Evolutionary conservation across 495 filamentous ascomycete species (phyloP).

Genomic region (Penicillium diatomitis): DNA sequence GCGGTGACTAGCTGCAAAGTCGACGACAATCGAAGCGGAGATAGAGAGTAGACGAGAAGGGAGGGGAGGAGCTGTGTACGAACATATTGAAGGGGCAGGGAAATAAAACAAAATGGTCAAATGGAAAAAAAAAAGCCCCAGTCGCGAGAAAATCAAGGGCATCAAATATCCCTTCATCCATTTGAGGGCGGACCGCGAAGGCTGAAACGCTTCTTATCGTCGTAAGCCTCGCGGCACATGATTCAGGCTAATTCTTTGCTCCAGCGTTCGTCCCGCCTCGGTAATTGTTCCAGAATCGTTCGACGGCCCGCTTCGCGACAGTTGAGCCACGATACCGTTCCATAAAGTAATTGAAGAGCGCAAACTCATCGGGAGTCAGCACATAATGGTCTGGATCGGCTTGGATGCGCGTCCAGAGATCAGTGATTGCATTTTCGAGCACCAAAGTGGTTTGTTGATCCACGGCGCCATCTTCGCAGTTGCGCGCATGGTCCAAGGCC

Average conservation of each 20-base stretch:
- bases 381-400: conserved; percentile 53
- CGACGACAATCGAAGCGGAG: no score
- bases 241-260: conserved; percentile 15
- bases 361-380: conserved; percentile 61
- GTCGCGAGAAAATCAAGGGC: no score
- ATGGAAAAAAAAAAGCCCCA: no score
- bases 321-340: conserved; percentile 40
- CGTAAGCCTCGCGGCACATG: not conserved
- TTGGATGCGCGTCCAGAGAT: conserved; percentile 55
- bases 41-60: no score
- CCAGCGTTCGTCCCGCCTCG: conserved; percentile 17
- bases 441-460: conserved; percentile 41
- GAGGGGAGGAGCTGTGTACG: no score
- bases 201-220: no score
- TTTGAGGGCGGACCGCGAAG: no score
- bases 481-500: conserved; percentile 60
- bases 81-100: no score
- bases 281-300: conserved; percentile 41
- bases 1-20: no score
- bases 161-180: no score
- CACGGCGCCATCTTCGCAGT: conserved; percentile 48
- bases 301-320: conserved; percentile 34
- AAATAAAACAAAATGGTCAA: no score
- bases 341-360: conserved; percentile 69
- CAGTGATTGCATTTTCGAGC: conserved; percentile 47